Evolutionary conservation across 768 basidiomycete genomes (phyloP).

Genomic region (Cyathus striatus): DNA sequence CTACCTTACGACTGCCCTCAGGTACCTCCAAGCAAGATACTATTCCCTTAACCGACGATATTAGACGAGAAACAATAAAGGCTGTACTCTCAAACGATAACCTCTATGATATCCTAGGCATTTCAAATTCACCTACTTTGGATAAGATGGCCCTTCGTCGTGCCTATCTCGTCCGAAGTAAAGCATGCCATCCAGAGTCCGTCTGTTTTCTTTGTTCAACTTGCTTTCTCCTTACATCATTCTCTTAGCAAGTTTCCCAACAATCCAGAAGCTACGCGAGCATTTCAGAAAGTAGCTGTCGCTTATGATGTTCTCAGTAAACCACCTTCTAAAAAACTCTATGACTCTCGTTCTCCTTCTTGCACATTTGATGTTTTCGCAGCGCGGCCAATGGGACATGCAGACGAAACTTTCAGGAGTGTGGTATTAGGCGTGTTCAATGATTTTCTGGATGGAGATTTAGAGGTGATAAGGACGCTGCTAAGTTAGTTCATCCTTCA

Average conservation of each 20-base stretch:
- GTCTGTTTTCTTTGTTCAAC: constrained; percentile 20
- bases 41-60: neutral
- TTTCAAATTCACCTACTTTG: constrained; percentile 40
- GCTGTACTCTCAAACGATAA: constrained; percentile 58
- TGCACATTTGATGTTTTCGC: constrained; percentile 51
- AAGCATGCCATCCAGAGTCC: constrained; percentile 83
- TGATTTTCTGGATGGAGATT: constrained; percentile 81
- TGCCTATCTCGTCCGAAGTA: constrained; percentile 73
- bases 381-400: constrained; percentile 45
- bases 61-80: constrained; percentile 9
- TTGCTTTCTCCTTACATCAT: constrained; percentile 5
- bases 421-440: constrained; percentile 72
- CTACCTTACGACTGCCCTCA: constrained; percentile 4
- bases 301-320: constrained; percentile 80
- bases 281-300: constrained; percentile 83
- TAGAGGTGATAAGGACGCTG: constrained; percentile 77
- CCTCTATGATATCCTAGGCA: constrained; percentile 70
- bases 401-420: constrained; percentile 76
- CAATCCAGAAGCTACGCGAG: constrained; percentile 71
- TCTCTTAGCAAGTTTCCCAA: constrained; percentile 73
- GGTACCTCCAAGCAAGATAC: constrained; percentile 5
- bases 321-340: constrained; percentile 60
- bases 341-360: constrained; percentile 53
- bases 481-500: constrained; percentile 47
- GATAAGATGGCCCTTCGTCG: constrained; percentile 65